phyloP scores from a whole-genome alignment of 169 alveolate species.

The Eimeria sp. region DNA sequence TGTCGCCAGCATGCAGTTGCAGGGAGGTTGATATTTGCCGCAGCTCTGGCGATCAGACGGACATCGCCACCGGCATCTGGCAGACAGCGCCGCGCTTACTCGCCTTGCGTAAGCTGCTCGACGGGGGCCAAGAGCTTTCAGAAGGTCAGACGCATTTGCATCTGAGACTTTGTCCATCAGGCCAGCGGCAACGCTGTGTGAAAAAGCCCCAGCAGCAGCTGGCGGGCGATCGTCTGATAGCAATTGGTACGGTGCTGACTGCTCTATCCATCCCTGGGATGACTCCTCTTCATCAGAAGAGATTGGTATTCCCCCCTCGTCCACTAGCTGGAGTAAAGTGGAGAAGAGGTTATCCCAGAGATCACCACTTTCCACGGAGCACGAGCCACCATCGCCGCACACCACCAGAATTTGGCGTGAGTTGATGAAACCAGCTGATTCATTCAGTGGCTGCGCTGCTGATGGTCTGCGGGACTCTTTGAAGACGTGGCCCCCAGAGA shows the following conservation, averaged over 20 bases:
- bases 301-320: neutral
- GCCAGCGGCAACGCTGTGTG: conserved; percentile 21
- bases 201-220: neutral
- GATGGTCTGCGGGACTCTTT: neutral
- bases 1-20: neutral
- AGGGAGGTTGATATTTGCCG: neutral
- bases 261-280: neutral
- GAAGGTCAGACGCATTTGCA: neutral
- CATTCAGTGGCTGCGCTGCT: neutral
- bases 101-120: conserved; percentile 53
- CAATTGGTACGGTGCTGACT: neutral
- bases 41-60: neutral
- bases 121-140: neutral
- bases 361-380: conserved; percentile 1
- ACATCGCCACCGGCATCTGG: conserved; percentile 46
- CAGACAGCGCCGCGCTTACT: conserved; percentile 24
- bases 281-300: neutral
- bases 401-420: conserved; percentile 25
- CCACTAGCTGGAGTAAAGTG: neutral
- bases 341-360: neutral
- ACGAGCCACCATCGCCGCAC: conserved; percentile 37
- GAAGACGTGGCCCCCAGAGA: neutral
- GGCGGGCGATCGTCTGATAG: neutral
- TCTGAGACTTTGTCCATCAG: neutral
- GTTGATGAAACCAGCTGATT: neutral